Evolutionary conservation across 179 eudicot genomes (phyloP).

Genomic region (Monotropa hypopitys): DNA sequence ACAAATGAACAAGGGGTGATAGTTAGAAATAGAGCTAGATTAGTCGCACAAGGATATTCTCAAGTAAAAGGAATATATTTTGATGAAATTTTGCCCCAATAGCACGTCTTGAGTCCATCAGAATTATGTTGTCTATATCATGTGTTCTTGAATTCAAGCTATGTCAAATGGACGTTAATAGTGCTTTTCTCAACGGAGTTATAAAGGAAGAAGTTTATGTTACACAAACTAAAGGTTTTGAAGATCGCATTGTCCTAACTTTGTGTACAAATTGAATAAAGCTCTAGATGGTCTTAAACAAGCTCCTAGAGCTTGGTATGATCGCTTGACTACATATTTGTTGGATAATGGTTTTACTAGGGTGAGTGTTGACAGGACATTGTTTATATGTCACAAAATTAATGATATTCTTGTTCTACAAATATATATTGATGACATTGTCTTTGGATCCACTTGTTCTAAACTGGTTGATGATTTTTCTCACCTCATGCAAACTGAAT

Average conservation of each 20-base stretch:
- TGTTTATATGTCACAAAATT: rapidly evolving
- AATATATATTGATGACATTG: background rate
- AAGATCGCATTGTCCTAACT: background rate
- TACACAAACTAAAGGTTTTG: background rate
- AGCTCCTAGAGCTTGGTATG: no score
- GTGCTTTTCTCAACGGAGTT: background rate
- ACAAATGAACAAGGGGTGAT: background rate
- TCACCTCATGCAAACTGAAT: background rate
- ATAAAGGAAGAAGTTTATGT: background rate
- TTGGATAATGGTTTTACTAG: no score
- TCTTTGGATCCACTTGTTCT: no score
- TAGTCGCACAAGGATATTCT: background rate
- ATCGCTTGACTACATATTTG: no score
- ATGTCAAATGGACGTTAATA: background rate
- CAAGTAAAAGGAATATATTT: background rate
- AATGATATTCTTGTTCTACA: no score
- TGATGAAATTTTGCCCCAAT: background rate
- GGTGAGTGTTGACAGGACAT: no score
- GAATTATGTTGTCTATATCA: background rate
- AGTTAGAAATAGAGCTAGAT: background rate
- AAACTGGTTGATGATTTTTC: no score
- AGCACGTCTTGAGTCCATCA: background rate
- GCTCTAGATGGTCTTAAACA: background rate
- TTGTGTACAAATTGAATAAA: background rate
- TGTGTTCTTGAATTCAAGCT: background rate